Evolutionary conservation across 345 rosid species (phyloP), one percentile per base, ranked within the genome.

Genomic region (Hirschfeldia incana): DNA sequence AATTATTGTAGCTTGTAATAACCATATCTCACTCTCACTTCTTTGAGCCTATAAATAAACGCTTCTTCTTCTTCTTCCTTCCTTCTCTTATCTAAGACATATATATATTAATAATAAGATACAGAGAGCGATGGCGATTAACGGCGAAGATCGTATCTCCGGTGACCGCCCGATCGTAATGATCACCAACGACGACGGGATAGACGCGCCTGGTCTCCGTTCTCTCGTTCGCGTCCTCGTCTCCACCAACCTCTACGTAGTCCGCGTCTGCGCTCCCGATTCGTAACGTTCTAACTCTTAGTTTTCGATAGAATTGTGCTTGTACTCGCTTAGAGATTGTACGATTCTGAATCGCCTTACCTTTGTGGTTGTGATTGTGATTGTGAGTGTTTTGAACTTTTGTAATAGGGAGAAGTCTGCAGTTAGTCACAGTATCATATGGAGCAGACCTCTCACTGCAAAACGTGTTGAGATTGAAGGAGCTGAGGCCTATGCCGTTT

Each of bases 141-240:
- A 64, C 77, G 69, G 65, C 4, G 58, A 34, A 12, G 75, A 28
- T 49, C 10, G 15, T 28, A 79, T 32, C 68, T 53, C 75, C 61
- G 83, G 68, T 33, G 68, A 77, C 7, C 76, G 71, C 8, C 89
- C 92, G 33, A 81, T 85, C 80, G 77, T 92, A 59, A 33, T 94
- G 91, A 80, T 94, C 70, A 92, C 97, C 12, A 94, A 92, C 86
- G 97, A 94, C 85, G 97, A 94, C 84, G 98, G 98, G 3, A 92
- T 94, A 36, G 97, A 92, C 83, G 98, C 95, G 0, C 88, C 95
- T 4, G 97, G 98, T 16, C 74, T 94, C 8, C 88, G 87, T 1
- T 72, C 95, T 28, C 89, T 92, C 1, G 97, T 92, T 68, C 75
- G 83, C 34, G 91, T 85, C 81, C 91, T 94, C 15, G 86, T 90